A percentile compares a stretch with the other conserved stretches of the same genome.
These are phyloP conservation scores for Fusarium brachygibbosum DNA, from an alignment of 2,329 filamentous ascomycete species.

Conservation along the genomic window DNA sequence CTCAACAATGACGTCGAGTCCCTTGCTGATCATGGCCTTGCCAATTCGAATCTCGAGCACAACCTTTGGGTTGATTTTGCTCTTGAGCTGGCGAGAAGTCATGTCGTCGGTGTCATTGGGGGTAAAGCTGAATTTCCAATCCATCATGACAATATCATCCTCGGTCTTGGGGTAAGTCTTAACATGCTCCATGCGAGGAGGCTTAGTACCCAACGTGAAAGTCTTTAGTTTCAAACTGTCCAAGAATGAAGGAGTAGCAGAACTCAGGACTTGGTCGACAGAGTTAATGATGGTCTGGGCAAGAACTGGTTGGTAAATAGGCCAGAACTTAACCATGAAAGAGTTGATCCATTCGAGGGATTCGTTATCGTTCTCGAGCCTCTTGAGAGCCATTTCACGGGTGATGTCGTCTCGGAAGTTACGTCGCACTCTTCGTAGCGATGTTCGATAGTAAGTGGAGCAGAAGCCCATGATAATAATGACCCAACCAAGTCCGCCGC, in stretches of 20 bases:
- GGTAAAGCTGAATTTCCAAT: constrained; percentile 99
- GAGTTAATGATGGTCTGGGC: constrained; percentile 92
- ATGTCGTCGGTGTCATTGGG: constrained; percentile 94
- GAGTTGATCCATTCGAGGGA: constrained; percentile 99
- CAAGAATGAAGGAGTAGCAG: constrained; percentile 89
- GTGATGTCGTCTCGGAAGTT: constrained; percentile 97
- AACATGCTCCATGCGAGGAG: constrained; percentile 95
- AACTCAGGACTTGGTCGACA: constrained; percentile 95
- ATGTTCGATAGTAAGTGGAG: constrained; percentile 96
- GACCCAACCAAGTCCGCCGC: constrained; percentile 93
- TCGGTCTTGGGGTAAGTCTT: constrained; percentile 97
- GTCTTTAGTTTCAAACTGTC: constrained; percentile 94
- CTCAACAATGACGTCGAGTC: constrained; percentile 96
- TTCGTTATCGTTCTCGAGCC: constrained; percentile 89
- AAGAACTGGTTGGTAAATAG: constrained; percentile 95
- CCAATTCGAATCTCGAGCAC: constrained; percentile 95
- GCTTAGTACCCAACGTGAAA: constrained; percentile 94
- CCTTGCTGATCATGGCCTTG: constrained; percentile 97
- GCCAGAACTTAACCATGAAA: constrained; percentile 99
- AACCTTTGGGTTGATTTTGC: constrained; percentile 97
- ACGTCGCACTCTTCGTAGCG: constrained; percentile 89
- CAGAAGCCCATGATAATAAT: constrained; percentile 93
- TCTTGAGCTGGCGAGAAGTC: constrained; percentile 89
- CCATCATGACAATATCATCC: constrained; percentile 97
- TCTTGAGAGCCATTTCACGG: constrained; percentile 88